Conservation (phyloP, 345 rosid genomes). For the Acer campestre region DNA sequence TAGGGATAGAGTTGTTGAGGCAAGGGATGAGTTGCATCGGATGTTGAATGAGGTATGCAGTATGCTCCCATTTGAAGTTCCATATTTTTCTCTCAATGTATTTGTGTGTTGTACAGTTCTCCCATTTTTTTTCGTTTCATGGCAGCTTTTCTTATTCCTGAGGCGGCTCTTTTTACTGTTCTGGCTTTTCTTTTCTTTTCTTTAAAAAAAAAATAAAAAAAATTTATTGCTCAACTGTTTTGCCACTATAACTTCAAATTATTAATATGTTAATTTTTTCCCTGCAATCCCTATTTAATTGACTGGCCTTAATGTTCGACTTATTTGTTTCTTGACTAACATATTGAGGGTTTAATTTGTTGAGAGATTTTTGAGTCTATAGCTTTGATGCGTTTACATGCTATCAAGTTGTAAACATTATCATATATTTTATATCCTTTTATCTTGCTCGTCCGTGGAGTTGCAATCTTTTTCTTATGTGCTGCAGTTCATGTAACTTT, state of each 20-base stretch:
- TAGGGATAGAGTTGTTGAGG: slow-evolving; percentile 78
- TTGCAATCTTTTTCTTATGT: not conserved
- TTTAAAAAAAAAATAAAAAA: not conserved
- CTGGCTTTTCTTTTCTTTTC: not conserved
- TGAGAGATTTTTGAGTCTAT: not conserved
- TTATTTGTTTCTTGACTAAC: not conserved
- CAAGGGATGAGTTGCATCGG: slow-evolving; percentile 71
- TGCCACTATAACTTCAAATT: not conserved
- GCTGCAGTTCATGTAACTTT: not conserved
- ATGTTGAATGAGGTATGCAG: slow-evolving; percentile 73
- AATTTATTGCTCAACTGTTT: not conserved
- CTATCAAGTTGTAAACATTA: too few relatives aligned
- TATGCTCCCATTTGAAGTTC: slow-evolving; percentile 19
- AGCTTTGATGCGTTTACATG: not conserved
- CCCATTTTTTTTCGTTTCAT: not conserved
- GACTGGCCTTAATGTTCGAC: not conserved
- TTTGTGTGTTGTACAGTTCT: not conserved
- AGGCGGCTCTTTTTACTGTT: not conserved
- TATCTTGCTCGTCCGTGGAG: not conserved
- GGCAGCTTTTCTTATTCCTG: not conserved
- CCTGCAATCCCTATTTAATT: not conserved
- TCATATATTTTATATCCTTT: not conserved
- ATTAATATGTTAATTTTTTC: slow-evolving; percentile 3
- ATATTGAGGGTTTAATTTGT: not conserved
- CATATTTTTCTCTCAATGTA: not conserved